Evolutionary conservation across 2,329 filamentous ascomycete genomes (phyloP).

Genomic region (Ilyonectria destructans): DNA sequence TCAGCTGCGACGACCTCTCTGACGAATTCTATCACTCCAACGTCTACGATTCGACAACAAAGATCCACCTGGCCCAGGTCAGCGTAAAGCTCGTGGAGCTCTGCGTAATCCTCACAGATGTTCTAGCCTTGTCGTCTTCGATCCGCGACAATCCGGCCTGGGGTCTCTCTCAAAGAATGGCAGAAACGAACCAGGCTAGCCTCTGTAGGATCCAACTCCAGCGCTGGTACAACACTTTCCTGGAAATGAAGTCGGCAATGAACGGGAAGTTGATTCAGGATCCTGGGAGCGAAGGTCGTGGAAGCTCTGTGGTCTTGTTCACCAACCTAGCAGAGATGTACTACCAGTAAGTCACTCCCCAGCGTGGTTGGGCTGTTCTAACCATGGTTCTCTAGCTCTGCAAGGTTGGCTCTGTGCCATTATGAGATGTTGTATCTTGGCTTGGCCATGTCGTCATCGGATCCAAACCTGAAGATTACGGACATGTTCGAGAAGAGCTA

Average conservation of each 20-base stretch:
- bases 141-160: slow-evolving; percentile 44
- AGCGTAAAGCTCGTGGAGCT: slow-evolving; percentile 44
- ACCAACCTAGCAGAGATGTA: slow-evolving; percentile 49
- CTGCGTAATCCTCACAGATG: slow-evolving; percentile 45
- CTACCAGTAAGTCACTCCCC: slow-evolving; percentile 39
- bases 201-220: slow-evolving; percentile 42
- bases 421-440: slow-evolving; percentile 44
- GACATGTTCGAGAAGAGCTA: slow-evolving; percentile 38
- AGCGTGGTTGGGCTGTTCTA: not conserved
- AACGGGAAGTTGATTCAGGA: slow-evolving; percentile 29
- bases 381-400: slow-evolving; percentile 30
- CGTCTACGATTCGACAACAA: slow-evolving; percentile 43
- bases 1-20: slow-evolving; percentile 40
- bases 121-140: slow-evolving; percentile 39
- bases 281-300: slow-evolving; percentile 3
- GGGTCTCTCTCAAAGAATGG: slow-evolving; percentile 38
- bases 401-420: slow-evolving; percentile 40
- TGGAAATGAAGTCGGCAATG: slow-evolving; percentile 38
- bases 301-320: slow-evolving; percentile 39
- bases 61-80: slow-evolving; percentile 40
- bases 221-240: slow-evolving; percentile 43
- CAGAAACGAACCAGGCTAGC: slow-evolving; percentile 39
- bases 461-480: slow-evolving; percentile 23
- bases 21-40: slow-evolving; percentile 46
- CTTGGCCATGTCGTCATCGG: slow-evolving; percentile 24